A percentile compares a stretch with the other conserved stretches of the same genome.
phyloP scores from a whole-genome alignment of 2,329 filamentous ascomycete genomes.

The Cryphonectria nitschkei region DNA sequence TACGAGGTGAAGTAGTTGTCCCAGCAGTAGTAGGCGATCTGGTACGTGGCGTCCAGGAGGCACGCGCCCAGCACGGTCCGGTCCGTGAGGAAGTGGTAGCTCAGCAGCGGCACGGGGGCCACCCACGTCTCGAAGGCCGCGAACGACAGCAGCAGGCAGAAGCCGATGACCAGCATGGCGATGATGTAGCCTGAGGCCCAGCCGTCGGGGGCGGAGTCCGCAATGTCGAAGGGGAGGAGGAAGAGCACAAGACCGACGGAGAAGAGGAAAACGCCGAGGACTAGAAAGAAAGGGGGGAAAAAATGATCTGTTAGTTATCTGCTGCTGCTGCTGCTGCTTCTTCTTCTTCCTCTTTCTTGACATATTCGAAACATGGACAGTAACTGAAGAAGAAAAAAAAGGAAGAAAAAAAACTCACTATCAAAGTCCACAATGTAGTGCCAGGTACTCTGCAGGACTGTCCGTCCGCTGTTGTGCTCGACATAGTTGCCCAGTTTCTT shows the following conservation, averaged over 20 bases:
- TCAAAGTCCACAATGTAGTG: conserved; percentile 63
- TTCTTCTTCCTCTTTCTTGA: too few relatives aligned
- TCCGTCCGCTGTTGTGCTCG: conserved; percentile 47
- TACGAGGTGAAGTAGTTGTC: conserved; percentile 59
- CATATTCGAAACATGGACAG: too few relatives aligned
- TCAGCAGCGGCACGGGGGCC: conserved; percentile 62
- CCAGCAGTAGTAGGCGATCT: conserved; percentile 56
- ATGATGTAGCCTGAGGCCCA: conserved; percentile 60
- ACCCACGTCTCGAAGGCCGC: conserved; percentile 60
- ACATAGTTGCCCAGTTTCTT: conserved; percentile 49
- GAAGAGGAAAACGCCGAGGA: conserved; percentile 60
- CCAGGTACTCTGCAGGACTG: conserved; percentile 49
- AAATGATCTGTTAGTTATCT: neutral
- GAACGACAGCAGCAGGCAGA: conserved; percentile 55
- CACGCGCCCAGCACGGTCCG: conserved; percentile 58
- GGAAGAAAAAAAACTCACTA: conserved; percentile 34
- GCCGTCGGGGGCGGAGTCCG: conserved; percentile 48
- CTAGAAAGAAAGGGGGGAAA: conserved; percentile 34
- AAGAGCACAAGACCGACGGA: conserved; percentile 61
- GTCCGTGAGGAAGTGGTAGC: conserved; percentile 52
- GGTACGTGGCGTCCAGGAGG: conserved; percentile 47
- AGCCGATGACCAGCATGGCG: conserved; percentile 64
- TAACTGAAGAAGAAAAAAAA: neutral
- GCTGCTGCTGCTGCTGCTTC: too few relatives aligned
- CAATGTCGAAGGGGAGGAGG: conserved; percentile 67